Evolutionary conservation across 805 yeast species (phyloP).

Genomic region (Schwanniomyces occidentalis): DNA sequence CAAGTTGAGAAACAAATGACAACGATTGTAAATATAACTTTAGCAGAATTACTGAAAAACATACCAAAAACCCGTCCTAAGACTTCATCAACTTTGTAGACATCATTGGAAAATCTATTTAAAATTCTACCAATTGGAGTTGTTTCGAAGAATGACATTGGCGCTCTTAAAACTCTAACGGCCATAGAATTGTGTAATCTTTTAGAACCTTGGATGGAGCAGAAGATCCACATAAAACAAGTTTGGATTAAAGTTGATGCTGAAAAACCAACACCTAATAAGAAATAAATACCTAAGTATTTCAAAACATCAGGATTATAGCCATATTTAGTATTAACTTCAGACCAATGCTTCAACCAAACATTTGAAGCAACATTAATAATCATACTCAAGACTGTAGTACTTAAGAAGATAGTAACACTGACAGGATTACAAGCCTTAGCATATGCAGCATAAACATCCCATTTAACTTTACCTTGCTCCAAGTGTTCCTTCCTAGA

Average conservation of each 20-base stretch:
- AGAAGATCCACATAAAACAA: constrained; percentile 71
- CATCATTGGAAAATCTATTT: constrained; percentile 89
- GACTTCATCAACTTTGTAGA: constrained; percentile 82
- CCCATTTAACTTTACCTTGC: constrained; percentile 92
- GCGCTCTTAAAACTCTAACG: constrained; percentile 70
- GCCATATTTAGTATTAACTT: constrained; percentile 69
- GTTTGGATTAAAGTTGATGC: constrained; percentile 60
- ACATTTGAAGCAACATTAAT: constrained; percentile 70
- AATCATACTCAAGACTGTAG: constrained; percentile 59
- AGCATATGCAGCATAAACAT: constrained; percentile 79
- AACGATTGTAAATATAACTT: constrained; percentile 69
- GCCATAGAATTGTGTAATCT: constrained; percentile 78
- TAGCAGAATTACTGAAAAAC: constrained; percentile 61
- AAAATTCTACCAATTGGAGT: constrained; percentile 92
- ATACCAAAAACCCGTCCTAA: constrained; percentile 69
- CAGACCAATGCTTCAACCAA: constrained; percentile 99
- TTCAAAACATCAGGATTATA: constrained; percentile 69
- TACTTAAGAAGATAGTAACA: constrained; percentile 56
- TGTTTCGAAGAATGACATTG: constrained; percentile 94
- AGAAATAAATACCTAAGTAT: constrained; percentile 75
- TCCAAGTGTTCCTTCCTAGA: constrained; percentile 76
- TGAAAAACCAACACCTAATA: constrained; percentile 71
- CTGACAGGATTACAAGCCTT: constrained; percentile 77
- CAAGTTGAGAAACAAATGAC: constrained; percentile 90
- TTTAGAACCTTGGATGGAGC: constrained; percentile 81